Evolutionary conservation across 768 basidiomycete species (phyloP).

Genomic region (Russula ochroleuca): DNA sequence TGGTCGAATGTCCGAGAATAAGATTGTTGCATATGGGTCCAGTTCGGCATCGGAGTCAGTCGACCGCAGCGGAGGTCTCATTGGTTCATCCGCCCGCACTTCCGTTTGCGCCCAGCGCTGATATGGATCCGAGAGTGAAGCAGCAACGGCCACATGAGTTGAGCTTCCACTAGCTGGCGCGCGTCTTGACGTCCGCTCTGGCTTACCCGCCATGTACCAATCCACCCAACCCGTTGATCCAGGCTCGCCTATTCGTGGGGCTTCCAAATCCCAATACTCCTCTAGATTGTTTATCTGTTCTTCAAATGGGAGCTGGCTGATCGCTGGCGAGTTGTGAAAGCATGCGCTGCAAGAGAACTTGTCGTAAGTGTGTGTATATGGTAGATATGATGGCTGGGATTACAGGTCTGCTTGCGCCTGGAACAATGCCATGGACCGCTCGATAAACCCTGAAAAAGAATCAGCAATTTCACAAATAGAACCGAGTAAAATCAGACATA

Average conservation of each 20-base stretch:
- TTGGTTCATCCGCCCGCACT: constrained; percentile 41
- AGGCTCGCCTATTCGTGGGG: constrained; percentile 67
- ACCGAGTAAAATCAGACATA: constrained; percentile 33
- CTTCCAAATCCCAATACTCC: constrained; percentile 82
- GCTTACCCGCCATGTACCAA: constrained; percentile 50
- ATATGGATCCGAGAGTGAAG: constrained; percentile 53
- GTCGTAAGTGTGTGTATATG: neutral
- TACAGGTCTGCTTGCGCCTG: constrained; percentile 85
- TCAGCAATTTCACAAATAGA: neutral
- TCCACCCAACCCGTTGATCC: constrained; percentile 62
- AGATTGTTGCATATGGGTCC: constrained; percentile 69
- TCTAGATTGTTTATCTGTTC: constrained; percentile 57
- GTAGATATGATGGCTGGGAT: constrained; percentile 29
- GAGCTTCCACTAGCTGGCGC: constrained; percentile 13
- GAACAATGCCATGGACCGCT: constrained; percentile 71
- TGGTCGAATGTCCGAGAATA: constrained; percentile 68
- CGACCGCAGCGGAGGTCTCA: constrained; percentile 51
- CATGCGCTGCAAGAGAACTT: constrained; percentile 39
- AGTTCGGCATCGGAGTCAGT: constrained; percentile 43
- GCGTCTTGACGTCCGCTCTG: constrained; percentile 30
- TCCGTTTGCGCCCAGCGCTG: constrained; percentile 62
- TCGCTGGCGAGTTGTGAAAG: constrained; percentile 50
- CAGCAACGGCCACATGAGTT: constrained; percentile 28
- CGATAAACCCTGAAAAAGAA: constrained; percentile 52
- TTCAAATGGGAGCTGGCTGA: constrained; percentile 44